Conservation (phyloP, 1,139 yeast genomes). For the Nakaseomyces uthaithaninus region DNA sequence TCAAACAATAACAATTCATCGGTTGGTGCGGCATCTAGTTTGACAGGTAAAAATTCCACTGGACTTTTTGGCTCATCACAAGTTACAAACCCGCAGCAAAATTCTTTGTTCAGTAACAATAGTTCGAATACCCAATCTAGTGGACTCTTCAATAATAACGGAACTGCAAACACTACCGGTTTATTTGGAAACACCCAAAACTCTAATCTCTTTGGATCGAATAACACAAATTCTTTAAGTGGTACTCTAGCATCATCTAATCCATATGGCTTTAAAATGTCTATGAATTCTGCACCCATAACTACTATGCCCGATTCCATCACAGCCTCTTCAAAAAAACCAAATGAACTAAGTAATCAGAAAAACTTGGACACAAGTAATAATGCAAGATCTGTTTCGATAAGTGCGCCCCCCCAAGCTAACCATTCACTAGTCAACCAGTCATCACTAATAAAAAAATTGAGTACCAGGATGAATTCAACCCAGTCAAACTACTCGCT, state of each 20-base stretch:
- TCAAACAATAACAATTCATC: slow-evolving; percentile 4
- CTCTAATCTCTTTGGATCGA: slow-evolving; percentile 15
- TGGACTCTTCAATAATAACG: slow-evolving; percentile 20
- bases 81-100: slow-evolving; percentile 1
- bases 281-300: slow-evolving; percentile 21
- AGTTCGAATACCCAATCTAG: slow-evolving; percentile 15
- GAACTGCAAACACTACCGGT: slow-evolving; percentile 10
- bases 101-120: slow-evolving; percentile 10
- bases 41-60: slow-evolving; percentile 3
- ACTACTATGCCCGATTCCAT: slow-evolving; percentile 36
- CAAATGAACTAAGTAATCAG: not conserved
- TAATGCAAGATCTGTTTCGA: slow-evolving; percentile 1
- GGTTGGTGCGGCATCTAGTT: not conserved
- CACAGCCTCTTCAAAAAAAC: slow-evolving; percentile 16
- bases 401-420: slow-evolving; percentile 10
- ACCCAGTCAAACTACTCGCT: slow-evolving; percentile 26
- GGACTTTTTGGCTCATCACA: slow-evolving; percentile 15
- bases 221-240: not conserved
- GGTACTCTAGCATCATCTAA: slow-evolving; percentile 12
- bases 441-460: slow-evolving; percentile 31
- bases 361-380: not conserved
- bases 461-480: slow-evolving; percentile 31
- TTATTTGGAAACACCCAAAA: slow-evolving; percentile 10
- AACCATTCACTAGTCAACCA: slow-evolving; percentile 12
- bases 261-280: slow-evolving; percentile 29